phyloP scores from a whole-genome alignment of 345 rosid species.

The Salix caprea region DNA sequence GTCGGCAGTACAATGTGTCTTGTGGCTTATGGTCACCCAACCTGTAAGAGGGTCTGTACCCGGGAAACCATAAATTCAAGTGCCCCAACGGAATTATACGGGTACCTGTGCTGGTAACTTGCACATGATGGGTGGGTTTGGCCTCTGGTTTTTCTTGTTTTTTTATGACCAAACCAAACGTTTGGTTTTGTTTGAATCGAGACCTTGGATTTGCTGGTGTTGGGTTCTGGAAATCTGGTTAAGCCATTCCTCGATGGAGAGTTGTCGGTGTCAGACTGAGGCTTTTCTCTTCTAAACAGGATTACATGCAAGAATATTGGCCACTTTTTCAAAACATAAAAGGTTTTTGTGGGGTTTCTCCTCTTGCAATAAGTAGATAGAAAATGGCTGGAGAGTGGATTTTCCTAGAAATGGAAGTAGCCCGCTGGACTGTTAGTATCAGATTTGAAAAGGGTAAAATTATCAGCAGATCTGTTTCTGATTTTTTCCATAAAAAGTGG shows the following conservation, averaged over 20 bases:
- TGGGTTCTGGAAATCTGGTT: not conserved
- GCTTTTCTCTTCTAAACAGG: too few relatives aligned
- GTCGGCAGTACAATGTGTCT: conserved; percentile 1
- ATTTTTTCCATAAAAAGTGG: not conserved
- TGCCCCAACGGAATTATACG: not conserved
- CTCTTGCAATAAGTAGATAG: conserved; percentile 6
- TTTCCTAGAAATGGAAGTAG: conserved; percentile 2
- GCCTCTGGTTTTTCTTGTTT: conserved; percentile 5
- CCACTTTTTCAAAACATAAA: too few relatives aligned
- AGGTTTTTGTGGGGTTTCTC: not conserved
- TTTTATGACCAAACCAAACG: not conserved
- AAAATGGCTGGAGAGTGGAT: conserved; percentile 12
- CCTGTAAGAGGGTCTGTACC: not conserved
- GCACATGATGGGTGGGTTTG: conserved; percentile 7
- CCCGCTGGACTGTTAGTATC: not conserved
- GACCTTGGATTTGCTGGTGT: not conserved
- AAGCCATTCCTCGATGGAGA: not conserved
- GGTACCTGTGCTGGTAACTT: not conserved
- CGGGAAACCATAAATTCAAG: not conserved
- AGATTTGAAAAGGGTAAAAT: not conserved
- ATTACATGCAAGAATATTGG: too few relatives aligned
- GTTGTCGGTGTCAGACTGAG: not conserved
- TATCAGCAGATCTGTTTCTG: not conserved
- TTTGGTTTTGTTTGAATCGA: not conserved
- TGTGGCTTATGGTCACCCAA: conserved; percentile 6